Conservation (phyloP, 192 early-diverging fungal genomes). For the Helicostylum pulchrum region DNA sequence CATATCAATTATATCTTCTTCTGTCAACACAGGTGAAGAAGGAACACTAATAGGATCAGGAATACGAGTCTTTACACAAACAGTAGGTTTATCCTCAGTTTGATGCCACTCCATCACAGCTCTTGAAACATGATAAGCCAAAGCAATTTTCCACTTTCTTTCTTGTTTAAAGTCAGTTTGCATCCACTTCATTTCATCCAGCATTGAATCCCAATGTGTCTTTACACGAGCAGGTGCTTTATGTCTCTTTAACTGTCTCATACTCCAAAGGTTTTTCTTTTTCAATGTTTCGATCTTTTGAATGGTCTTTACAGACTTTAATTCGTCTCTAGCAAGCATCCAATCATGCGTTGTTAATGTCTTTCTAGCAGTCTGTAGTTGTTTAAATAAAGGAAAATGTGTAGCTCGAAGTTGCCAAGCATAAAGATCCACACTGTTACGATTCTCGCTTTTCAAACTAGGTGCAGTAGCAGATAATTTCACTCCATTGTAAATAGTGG, state of each 20-base stretch:
- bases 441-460: slow-evolving; percentile 11
- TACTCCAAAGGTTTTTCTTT: slow-evolving; percentile 65
- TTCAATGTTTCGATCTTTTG: slow-evolving; percentile 70
- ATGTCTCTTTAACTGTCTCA: slow-evolving; percentile 69
- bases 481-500: slow-evolving; percentile 28
- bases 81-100: slow-evolving; percentile 58
- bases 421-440: slow-evolving; percentile 31
- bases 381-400: slow-evolving; percentile 53
- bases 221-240: slow-evolving; percentile 51
- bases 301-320: slow-evolving; percentile 60
- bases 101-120: slow-evolving; percentile 76
- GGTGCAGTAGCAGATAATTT: slow-evolving; percentile 3
- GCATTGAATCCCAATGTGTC: slow-evolving; percentile 72
- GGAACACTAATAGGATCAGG: slow-evolving; percentile 1
- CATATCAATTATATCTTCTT: background rate
- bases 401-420: slow-evolving; percentile 32
- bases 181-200: slow-evolving; percentile 85
- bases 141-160: slow-evolving; percentile 76
- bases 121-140: slow-evolving; percentile 59
- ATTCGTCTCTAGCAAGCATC: slow-evolving; percentile 78
- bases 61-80: slow-evolving; percentile 56
- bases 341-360: slow-evolving; percentile 70
- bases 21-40: background rate
- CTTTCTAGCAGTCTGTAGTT: slow-evolving; percentile 64
- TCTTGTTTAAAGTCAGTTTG: slow-evolving; percentile 80